Percentiles rank a stretch among this genome's conserved stretches.
Conservation (phyloP, 345 rosid species). For the Citrus trifoliata region DNA sequence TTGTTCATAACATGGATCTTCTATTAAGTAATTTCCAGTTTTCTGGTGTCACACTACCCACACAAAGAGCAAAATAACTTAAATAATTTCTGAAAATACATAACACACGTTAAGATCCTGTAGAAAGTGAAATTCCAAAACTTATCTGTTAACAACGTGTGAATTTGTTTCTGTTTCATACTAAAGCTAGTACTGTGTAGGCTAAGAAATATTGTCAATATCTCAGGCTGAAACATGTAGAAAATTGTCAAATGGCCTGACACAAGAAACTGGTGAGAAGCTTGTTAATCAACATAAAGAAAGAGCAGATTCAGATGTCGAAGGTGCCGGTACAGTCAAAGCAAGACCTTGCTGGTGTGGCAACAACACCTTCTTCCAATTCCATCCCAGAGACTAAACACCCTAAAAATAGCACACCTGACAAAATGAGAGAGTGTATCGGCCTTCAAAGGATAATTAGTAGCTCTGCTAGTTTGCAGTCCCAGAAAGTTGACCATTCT, state of each 20-base stretch:
- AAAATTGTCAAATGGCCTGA: not conserved
- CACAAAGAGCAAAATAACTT: not conserved
- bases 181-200: not conserved
- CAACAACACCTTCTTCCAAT: slow-evolving; percentile 1
- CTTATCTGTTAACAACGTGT: not conserved
- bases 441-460: not conserved
- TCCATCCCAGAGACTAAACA: slow-evolving; percentile 2
- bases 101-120: not conserved
- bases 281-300: not conserved
- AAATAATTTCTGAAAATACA: no score
- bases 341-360: not conserved
- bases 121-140: not conserved
- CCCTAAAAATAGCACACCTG: not conserved
- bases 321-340: not conserved
- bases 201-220: slow-evolving; percentile 1
- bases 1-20: not conserved
- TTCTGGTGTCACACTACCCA: not conserved
- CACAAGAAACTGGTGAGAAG: not conserved
- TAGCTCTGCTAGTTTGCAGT: not conserved
- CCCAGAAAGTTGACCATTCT: not conserved
- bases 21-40: not conserved
- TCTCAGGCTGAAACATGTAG: slow-evolving; percentile 8
- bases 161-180: not conserved
- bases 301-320: not conserved
- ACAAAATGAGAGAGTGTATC: not conserved